Evolutionary conservation across 2,329 filamentous ascomycete genomes (phyloP), one percentile per base, ranked within the genome.

Genomic region (Zopfia rhizophila): DNA sequence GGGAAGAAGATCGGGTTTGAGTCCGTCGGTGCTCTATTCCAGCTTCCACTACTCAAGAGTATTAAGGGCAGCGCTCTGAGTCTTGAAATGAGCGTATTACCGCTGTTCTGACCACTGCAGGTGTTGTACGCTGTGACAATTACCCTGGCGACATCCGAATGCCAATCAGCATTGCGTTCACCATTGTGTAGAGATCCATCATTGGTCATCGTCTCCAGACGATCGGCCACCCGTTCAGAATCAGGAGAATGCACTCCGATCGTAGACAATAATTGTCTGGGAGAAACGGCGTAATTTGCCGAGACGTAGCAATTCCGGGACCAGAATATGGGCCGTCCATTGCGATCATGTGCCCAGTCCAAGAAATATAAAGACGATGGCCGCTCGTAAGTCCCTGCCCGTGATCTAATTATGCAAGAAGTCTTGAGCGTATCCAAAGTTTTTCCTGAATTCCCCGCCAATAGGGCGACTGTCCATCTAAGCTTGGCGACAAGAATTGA

Each of bases 261-360:
- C 21, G 16, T 11, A n/a, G 24, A 41, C 10, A 41, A 28, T 17
- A 28, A 25, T 18, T 41, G 18, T 3, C 27, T 3, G 25, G 24
- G 18, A 17, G 38, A 41, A 13, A n/a, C 28, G 17, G 38, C 25
- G 24, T 41, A 41, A 32, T 41, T 28, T 4, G 38, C 13, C 24
- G 41, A 45, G n/a, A 38, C 31, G 16, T 45, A 45, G 19, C 38
- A 31, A 2, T n/a, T 5, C 31, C 24, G 19, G 31, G 37, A 5
- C 25, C 41, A 31, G 22, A 45, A 45, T 13, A 45, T 45, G 7
- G 41, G 41, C 23, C 30, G n/a, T 10, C 31, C 41, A 38, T 45
- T 28, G 32, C 41, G 41, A 38, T 45, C 41, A 17, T 45, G 41
- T 23, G 41, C 41, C 41, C 41, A 45, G 31, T 45, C 41, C 24